A percentile compares a stretch with the other conserved stretches of the same genome.
These are phyloP conservation scores for Starmerella stigmatis DNA, from an alignment of 805 yeast genomes.

Conservation along the genomic window DNA sequence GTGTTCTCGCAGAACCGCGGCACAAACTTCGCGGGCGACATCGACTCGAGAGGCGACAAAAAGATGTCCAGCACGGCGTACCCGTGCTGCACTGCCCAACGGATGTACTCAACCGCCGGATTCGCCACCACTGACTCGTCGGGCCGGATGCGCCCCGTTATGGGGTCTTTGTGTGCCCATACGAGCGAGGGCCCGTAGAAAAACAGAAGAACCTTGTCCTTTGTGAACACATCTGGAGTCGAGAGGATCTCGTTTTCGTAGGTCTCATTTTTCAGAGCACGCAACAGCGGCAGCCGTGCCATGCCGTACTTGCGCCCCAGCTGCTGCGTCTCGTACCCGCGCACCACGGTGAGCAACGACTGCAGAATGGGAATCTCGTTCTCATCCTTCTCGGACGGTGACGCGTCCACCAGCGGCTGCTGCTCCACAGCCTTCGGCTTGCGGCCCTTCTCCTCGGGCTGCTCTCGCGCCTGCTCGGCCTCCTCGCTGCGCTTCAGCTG, in stretches of 20 bases:
- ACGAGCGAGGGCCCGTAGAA: constrained; percentile 88
- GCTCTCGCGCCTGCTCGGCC: constrained; percentile 18
- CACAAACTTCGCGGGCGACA: constrained; percentile 33
- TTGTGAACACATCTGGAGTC: constrained; percentile 51
- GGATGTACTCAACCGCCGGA: constrained; percentile 56
- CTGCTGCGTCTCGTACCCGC: constrained; percentile 52
- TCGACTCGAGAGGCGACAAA: constrained; percentile 17
- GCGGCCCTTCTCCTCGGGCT: constrained; percentile 1
- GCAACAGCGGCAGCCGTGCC: constrained; percentile 53
- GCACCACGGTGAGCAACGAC: constrained; percentile 56
- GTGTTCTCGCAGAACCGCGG: constrained; percentile 86
- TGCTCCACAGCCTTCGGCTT: background rate
- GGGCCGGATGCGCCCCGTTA: constrained; percentile 64
- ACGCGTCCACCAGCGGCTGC: background rate
- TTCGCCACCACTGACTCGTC: constrained; percentile 66
- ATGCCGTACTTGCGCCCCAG: constrained; percentile 48
- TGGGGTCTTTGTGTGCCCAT: constrained; percentile 77
- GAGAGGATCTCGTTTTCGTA: constrained; percentile 58
- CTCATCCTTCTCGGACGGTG: constrained; percentile 1
- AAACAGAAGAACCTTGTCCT: constrained; percentile 54
- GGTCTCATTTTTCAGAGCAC: constrained; percentile 31
- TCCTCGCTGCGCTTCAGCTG: constrained; percentile 17
- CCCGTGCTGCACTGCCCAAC: constrained; percentile 51
- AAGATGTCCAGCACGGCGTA: constrained; percentile 71
- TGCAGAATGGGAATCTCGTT: constrained; percentile 8